These are phyloP conservation scores for Fusarium duplospermum DNA, from an alignment of 2,329 filamentous ascomycete genomes.

Conservation along the genomic window DNA sequence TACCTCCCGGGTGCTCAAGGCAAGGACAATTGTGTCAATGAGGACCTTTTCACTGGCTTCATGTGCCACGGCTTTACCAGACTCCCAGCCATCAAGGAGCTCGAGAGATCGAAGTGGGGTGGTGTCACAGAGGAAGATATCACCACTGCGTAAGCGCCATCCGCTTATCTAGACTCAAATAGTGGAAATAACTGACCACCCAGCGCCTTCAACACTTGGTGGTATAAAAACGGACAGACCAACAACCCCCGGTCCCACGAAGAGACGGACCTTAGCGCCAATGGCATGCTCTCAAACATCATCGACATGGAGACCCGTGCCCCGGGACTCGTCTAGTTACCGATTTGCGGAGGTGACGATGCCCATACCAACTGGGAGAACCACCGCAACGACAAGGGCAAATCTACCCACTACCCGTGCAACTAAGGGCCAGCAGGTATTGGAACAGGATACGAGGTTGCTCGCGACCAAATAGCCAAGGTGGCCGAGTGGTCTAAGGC, in stretches of 20 bases:
- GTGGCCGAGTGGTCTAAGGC: not conserved
- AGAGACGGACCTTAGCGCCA: not conserved
- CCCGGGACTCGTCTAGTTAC: not conserved
- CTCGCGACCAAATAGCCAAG: not conserved
- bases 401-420: constrained; percentile 6
- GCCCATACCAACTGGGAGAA: constrained; percentile 4
- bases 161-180: not conserved
- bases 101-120: constrained; percentile 10
- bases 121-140: constrained; percentile 4
- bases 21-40: not conserved
- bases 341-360: not conserved
- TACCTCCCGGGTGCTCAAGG: not conserved
- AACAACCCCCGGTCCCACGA: not conserved
- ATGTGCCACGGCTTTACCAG: constrained; percentile 4
- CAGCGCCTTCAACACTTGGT: constrained; percentile 5
- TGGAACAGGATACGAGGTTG: not conserved
- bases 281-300: not conserved
- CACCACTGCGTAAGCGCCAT: not conserved
- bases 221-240: not conserved
- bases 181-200: too few species aligned
- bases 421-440: not conserved
- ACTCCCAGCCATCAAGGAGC: not conserved
- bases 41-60: constrained; percentile 1
- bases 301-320: constrained; percentile 2
- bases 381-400: not conserved